These are phyloP conservation scores for Pinus tabuliformis DNA, from an alignment of 75 land plant species.

Conservation along the genomic window DNA sequence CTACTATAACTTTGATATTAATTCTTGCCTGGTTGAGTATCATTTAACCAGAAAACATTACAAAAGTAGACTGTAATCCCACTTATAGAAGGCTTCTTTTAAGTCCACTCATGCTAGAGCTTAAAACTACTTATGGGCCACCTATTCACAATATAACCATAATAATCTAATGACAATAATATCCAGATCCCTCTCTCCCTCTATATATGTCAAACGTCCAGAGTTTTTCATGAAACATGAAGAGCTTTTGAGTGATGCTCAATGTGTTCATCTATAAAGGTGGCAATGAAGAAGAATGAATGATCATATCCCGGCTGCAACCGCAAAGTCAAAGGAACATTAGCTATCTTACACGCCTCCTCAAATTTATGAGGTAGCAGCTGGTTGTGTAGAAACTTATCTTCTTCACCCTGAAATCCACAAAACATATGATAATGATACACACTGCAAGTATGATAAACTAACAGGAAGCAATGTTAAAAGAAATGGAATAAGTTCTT, in stretches of 20 bases:
- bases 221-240: not conserved
- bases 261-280: constrained; percentile 94
- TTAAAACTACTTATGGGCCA: no score
- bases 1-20: no score
- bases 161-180: no score
- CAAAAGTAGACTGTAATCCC: no score
- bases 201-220: no score
- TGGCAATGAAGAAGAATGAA: constrained; percentile 88
- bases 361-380: constrained; percentile 79
- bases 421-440: not conserved
- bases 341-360: constrained; percentile 67
- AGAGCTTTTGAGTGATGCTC: constrained; percentile 84
- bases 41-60: no score
- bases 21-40: no score
- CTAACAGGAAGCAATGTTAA: not conserved
- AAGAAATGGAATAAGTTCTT: not conserved
- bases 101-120: no score
- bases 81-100: no score
- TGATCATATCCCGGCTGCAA: constrained; percentile 96
- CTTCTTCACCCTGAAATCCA: constrained; percentile 68
- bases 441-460: not conserved
- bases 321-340: constrained; percentile 60
- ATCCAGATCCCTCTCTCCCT: no score
- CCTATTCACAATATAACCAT: no score
- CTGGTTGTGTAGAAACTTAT: constrained; percentile 80